Conservation (phyloP, 2,329 filamentous ascomycete species). For the Hymenoscyphus scutula region DNA sequence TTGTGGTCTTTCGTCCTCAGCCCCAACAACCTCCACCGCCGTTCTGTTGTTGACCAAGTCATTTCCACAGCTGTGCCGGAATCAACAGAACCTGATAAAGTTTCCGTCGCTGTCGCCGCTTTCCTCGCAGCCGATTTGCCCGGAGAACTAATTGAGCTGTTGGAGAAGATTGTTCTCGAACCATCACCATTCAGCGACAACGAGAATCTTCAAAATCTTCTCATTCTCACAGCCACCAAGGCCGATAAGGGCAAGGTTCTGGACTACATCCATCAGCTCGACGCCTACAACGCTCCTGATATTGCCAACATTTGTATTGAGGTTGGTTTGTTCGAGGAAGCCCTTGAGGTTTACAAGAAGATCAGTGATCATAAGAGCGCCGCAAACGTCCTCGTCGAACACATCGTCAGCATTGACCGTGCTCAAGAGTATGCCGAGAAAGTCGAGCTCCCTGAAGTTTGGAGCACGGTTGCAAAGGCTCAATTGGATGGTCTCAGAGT, state of each 20-base stretch:
- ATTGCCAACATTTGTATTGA: constrained; percentile 92
- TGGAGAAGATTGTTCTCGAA: constrained; percentile 99
- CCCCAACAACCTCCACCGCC: constrained; percentile 91
- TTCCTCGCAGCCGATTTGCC: constrained; percentile 91
- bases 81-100: constrained; percentile 88
- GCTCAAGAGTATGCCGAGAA: constrained; percentile 94
- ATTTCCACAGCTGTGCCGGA: constrained; percentile 93
- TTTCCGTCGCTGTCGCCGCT: constrained; percentile 88
- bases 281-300: constrained; percentile 86
- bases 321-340: constrained; percentile 92
- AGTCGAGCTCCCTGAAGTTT: constrained; percentile 90
- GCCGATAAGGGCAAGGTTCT: constrained; percentile 93
- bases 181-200: constrained; percentile 99
- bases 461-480: constrained; percentile 97
- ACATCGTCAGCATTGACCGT: constrained; percentile 96
- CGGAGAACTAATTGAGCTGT: constrained; percentile 89
- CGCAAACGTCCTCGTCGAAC: constrained; percentile 87
- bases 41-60: constrained; percentile 93
- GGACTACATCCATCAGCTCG: constrained; percentile 91
- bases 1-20: constrained; percentile 94
- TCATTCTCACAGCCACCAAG: constrained; percentile 95
- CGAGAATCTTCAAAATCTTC: constrained; percentile 88
- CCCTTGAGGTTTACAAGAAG: constrained; percentile 99
- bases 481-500: constrained; percentile 95
- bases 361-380: constrained; percentile 84